Percentiles rank a stretch among this genome's conserved stretches.
Evolutionary conservation across 1,284 basidiomycete species (phyloP).

Genomic region (Heimioporus punctisporus): DNA sequence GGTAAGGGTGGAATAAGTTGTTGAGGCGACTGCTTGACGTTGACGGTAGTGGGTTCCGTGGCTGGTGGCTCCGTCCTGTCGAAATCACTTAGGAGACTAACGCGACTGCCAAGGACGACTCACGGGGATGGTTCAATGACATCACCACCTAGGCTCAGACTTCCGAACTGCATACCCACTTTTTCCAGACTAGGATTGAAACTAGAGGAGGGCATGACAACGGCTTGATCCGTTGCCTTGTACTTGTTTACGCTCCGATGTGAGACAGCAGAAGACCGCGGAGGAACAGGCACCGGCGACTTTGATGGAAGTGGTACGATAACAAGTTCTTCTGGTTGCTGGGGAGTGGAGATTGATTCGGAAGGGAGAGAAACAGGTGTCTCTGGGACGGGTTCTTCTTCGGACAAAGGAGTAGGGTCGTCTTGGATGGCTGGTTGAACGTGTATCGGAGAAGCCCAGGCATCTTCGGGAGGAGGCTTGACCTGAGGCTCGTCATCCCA

Average conservation of each 20-base stretch:
- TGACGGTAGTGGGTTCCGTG: slow-evolving; percentile 44
- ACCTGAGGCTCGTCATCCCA: slow-evolving; percentile 74
- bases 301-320: slow-evolving; percentile 25
- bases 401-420: slow-evolving; percentile 2
- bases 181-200: slow-evolving; percentile 68
- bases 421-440: slow-evolving; percentile 22
- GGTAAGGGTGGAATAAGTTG: slow-evolving; percentile 39
- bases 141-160: slow-evolving; percentile 71
- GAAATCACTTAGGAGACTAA: slow-evolving; percentile 9
- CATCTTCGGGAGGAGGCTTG: slow-evolving; percentile 42
- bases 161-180: slow-evolving; percentile 84
- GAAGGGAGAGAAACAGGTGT: slow-evolving; percentile 5
- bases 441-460: slow-evolving; percentile 38
- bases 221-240: slow-evolving; percentile 73
- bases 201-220: slow-evolving; percentile 66
- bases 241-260: slow-evolving; percentile 61
- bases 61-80: slow-evolving; percentile 21
- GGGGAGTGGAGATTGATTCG: slow-evolving; percentile 15
- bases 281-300: slow-evolving; percentile 36
- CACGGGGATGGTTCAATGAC: slow-evolving; percentile 53
- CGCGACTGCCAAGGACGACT: slow-evolving; percentile 23
- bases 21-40: slow-evolving; percentile 44
- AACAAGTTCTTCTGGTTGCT: slow-evolving; percentile 18
- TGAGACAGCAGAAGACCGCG: slow-evolving; percentile 50
- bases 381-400: slow-evolving; percentile 24